A percentile compares a stretch with the other conserved stretches of the same genome.
Evolutionary conservation across 345 rosid genomes (phyloP).

Genomic region (Turnera subulata): DNA sequence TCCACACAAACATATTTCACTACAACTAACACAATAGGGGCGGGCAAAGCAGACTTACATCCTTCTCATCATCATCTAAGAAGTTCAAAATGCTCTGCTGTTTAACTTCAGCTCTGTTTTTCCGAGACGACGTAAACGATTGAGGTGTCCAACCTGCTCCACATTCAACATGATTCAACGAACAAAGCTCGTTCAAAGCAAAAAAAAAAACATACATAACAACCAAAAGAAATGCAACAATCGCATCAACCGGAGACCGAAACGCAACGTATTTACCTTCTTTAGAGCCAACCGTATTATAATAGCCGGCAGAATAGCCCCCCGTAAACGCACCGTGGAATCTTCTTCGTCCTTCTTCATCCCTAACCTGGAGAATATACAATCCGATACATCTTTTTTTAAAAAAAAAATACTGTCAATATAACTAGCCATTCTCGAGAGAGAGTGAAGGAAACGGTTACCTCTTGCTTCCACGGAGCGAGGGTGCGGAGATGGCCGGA

Average conservation of each 20-base stretch:
- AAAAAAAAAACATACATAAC: not conserved
- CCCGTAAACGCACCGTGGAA: conserved; percentile 99
- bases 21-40: not conserved
- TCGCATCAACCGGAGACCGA: no score
- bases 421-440: not conserved
- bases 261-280: conserved; percentile 51
- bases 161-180: not conserved
- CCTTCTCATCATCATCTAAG: conserved; percentile 87
- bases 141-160: conserved; percentile 93
- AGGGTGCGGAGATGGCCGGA: conserved; percentile 77
- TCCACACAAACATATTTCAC: no score
- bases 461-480: conserved; percentile 96
- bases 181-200: not conserved
- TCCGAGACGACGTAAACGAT: conserved; percentile 83
- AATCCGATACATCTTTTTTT: not conserved
- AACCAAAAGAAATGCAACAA: not conserved
- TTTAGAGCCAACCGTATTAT: conserved; percentile 85
- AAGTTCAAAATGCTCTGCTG: conserved; percentile 79
- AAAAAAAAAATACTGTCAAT: no score
- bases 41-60: conserved; percentile 44
- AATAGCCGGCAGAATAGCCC: conserved; percentile 95
- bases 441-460: conserved; percentile 9
- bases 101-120: conserved; percentile 85
- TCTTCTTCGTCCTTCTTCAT: conserved; percentile 95
- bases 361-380: conserved; percentile 58